Evolutionary conservation across 768 basidiomycete genomes (phyloP).

Genomic region (Mycena galericulata): DNA sequence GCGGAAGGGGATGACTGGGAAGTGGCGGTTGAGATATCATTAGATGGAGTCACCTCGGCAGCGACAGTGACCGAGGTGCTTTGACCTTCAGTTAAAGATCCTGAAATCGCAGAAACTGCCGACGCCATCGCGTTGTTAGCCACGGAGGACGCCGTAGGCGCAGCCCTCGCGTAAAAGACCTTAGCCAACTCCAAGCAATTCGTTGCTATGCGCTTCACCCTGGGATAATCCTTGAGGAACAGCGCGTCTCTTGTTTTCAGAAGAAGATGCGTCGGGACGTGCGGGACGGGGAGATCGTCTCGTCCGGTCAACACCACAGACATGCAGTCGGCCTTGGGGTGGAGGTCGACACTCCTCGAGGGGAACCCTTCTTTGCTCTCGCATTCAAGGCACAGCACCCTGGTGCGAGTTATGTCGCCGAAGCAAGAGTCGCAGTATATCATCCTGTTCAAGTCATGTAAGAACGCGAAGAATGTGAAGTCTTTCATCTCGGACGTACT

Average conservation of each 20-base stretch:
- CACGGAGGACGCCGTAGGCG: background rate
- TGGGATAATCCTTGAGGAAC: background rate
- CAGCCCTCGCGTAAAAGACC: background rate
- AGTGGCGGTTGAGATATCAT: too few relatives aligned
- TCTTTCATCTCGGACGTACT: background rate
- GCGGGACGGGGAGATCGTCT: background rate
- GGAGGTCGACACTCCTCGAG: background rate
- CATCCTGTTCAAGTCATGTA: background rate
- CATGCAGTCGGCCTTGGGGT: background rate
- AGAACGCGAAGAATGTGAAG: background rate
- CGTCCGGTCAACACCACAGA: background rate
- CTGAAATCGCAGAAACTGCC: too few relatives aligned
- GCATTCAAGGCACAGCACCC: background rate
- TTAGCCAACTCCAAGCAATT: background rate
- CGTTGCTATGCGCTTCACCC: background rate
- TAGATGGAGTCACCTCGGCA: background rate
- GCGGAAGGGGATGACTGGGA: too few relatives aligned
- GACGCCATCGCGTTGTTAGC: too few relatives aligned
- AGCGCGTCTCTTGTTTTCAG: background rate
- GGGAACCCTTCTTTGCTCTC: background rate
- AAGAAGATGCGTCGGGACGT: background rate
- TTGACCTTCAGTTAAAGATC: background rate
- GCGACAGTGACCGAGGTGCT: background rate
- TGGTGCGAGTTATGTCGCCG: background rate
- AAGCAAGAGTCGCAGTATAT: background rate